phyloP scores from a whole-genome alignment of 2,329 filamentous ascomycete species.

The Xylaria sp. region DNA sequence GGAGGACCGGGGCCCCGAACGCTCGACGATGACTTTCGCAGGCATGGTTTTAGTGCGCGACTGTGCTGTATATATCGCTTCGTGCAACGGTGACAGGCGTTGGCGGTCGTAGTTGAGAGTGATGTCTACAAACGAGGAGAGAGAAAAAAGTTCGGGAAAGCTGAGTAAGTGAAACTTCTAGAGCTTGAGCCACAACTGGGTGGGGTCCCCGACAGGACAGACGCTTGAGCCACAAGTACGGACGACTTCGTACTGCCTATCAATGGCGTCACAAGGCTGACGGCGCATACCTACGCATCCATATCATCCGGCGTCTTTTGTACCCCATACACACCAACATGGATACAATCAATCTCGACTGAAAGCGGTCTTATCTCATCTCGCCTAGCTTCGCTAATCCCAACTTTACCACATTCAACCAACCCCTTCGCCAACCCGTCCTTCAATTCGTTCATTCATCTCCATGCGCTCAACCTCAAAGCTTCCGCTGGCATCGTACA shows the following conservation, averaged over 20 bases:
- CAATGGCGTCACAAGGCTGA: constrained; percentile 32
- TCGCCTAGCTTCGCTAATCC: not conserved
- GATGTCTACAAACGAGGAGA: not conserved
- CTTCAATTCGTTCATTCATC: not conserved
- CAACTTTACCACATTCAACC: not conserved
- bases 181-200: constrained; percentile 10
- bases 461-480: constrained; percentile 6
- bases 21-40: constrained; percentile 59
- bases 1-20: constrained; percentile 39
- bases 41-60: constrained; percentile 52
- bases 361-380: not conserved
- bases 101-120: not conserved
- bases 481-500: not conserved
- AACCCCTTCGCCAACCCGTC: not conserved
- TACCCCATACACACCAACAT: not conserved
- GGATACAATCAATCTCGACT: not conserved
- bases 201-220: not conserved
- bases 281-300: not conserved
- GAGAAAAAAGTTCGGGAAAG: not conserved
- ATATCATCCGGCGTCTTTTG: not conserved
- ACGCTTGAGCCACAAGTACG: not conserved
- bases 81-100: not conserved
- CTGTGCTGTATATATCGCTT: not conserved
- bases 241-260: not conserved
- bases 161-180: not conserved